A percentile compares a stretch with the other conserved stretches of the same genome.
Evolutionary conservation across 768 basidiomycete species (phyloP).

Genomic region (Suillus spraguei): DNA sequence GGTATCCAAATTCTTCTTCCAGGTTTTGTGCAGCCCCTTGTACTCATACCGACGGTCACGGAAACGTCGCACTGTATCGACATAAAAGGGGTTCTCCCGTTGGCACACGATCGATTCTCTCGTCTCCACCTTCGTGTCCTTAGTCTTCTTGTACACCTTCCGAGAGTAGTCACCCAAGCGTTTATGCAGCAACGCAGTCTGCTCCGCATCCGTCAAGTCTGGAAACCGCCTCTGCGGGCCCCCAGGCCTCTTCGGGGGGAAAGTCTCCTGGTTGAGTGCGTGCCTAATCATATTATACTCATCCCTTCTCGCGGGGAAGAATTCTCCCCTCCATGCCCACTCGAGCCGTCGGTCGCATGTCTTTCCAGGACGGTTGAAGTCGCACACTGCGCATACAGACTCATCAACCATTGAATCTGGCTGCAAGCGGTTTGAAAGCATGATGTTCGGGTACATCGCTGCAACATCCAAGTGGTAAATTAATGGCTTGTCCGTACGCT

Average conservation of each 20-base stretch:
- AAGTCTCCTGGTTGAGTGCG: constrained; percentile 91
- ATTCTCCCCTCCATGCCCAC: constrained; percentile 99
- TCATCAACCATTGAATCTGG: constrained; percentile 98
- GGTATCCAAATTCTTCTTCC: constrained; percentile 97
- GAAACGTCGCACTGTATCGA: constrained; percentile 96
- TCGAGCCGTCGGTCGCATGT: constrained; percentile 90
- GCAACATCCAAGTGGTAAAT: constrained; percentile 99
- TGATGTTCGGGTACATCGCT: constrained; percentile 99
- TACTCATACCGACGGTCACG: constrained; percentile 98
- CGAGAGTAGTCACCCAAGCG: constrained; percentile 98
- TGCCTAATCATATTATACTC: constrained; percentile 99
- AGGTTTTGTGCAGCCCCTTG: constrained; percentile 97
- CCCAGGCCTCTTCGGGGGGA: constrained; percentile 79
- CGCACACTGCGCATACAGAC: constrained; percentile 95
- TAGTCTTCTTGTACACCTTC: constrained; percentile 98
- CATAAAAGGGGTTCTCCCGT: constrained; percentile 97
- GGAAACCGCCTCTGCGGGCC: constrained; percentile 77
- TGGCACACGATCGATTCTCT: constrained; percentile 97
- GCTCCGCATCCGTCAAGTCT: constrained; percentile 83
- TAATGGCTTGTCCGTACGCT: constrained; percentile 86
- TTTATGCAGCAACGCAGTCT: constrained; percentile 92
- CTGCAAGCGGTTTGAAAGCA: constrained; percentile 98
- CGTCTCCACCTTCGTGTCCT: constrained; percentile 94
- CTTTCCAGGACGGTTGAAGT: constrained; percentile 96
- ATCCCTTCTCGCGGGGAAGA: constrained; percentile 95